Evolutionary conservation across 2,329 filamentous ascomycete genomes (phyloP).

Genomic region (Microascus cirrosus): DNA sequence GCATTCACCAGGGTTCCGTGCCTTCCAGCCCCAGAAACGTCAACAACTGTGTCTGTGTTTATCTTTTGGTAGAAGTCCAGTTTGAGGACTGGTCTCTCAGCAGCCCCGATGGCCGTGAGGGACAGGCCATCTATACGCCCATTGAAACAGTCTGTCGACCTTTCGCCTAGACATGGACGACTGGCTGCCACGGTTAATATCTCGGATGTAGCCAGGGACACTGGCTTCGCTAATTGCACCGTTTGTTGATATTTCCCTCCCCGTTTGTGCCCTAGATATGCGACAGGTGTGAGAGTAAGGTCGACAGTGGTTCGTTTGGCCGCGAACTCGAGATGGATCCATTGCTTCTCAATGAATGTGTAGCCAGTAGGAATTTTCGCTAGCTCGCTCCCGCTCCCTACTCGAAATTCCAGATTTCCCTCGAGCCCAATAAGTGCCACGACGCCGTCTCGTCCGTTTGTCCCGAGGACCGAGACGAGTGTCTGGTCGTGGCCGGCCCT

Average conservation of each 20-base stretch:
- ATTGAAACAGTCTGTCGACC: slow-evolving; percentile 9
- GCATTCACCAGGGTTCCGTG: slow-evolving; percentile 19
- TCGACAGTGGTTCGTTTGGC: background rate
- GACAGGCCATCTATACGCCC: slow-evolving; percentile 10
- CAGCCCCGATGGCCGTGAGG: slow-evolving; percentile 5
- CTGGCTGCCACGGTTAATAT: slow-evolving; percentile 5
- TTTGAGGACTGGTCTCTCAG: slow-evolving; percentile 4
- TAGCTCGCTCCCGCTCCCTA: background rate
- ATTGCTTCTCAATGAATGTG: background rate
- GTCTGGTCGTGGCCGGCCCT: slow-evolving; percentile 2
- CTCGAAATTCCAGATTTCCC: background rate
- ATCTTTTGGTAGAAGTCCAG: slow-evolving; percentile 14
- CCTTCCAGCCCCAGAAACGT: slow-evolving; percentile 14
- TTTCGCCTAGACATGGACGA: background rate
- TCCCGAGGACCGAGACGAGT: slow-evolving; percentile 3
- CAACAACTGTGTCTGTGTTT: slow-evolving; percentile 13
- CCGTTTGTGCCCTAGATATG: background rate
- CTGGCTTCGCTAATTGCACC: background rate
- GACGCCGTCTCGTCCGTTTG: background rate
- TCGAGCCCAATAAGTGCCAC: background rate
- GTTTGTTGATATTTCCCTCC: background rate
- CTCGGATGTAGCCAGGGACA: background rate
- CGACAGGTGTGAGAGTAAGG: background rate
- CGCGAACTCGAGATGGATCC: background rate
- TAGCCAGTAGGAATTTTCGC: background rate